phyloP scores from a whole-genome alignment of 2,329 filamentous ascomycete genomes.

The Lecanicillium sp. region DNA sequence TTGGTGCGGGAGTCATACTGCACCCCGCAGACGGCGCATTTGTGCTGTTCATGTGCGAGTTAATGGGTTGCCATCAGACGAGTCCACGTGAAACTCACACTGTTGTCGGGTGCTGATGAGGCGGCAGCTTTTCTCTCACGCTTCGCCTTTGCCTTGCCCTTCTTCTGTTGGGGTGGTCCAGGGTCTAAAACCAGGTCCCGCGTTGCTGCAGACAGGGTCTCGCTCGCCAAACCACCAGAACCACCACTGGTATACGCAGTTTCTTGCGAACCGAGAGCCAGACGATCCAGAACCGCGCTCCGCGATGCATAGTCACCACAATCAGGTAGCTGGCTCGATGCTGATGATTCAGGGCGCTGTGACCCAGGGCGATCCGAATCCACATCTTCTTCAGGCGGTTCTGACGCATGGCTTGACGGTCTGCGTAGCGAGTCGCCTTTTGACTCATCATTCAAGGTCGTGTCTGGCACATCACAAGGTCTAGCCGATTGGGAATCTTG shows the following conservation, averaged over 20 bases:
- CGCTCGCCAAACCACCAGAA: background rate
- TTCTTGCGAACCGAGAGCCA: constrained; percentile 13
- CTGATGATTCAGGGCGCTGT: too few species aligned
- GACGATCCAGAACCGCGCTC: constrained; percentile 31
- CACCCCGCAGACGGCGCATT: constrained; percentile 36
- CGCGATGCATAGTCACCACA: constrained; percentile 40
- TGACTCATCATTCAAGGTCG: too few species aligned
- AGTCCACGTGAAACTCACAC: constrained; percentile 8
- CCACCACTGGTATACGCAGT: background rate
- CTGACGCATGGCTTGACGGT: constrained; percentile 11
- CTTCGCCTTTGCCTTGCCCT: constrained; percentile 43
- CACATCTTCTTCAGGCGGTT: constrained; percentile 14
- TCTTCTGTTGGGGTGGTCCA: constrained; percentile 25
- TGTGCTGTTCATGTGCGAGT: constrained; percentile 20
- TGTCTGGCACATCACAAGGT: constrained; percentile 9
- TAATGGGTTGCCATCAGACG: constrained; percentile 3
- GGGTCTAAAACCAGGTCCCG: constrained; percentile 19
- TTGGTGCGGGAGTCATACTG: constrained; percentile 55
- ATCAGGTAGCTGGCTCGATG: background rate
- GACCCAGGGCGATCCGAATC: background rate
- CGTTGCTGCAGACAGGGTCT: constrained; percentile 10
- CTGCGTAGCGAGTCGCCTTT: too few species aligned
- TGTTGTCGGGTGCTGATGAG: constrained; percentile 27
- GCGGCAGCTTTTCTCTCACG: constrained; percentile 36
- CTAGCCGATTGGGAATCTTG: too few species aligned